Base-by-base conservation (phyloP, 768 basidiomycete species). In the Psilocybe azurescens region DNA sequence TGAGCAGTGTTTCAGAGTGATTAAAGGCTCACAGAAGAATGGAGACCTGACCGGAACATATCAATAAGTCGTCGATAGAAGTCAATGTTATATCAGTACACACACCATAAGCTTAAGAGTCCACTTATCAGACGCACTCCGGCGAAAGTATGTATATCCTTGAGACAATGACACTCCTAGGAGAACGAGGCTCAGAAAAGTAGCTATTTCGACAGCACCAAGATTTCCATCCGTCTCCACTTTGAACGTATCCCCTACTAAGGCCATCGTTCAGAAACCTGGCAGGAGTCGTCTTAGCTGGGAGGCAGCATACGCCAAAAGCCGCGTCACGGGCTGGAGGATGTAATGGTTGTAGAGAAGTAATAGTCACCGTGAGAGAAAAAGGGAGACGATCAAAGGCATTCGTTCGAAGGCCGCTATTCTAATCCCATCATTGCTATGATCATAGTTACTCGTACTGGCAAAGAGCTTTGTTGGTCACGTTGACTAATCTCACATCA, bases 201-300 rank as follows among this genome's bases (percentile, higher is more conserved):
- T 65, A 20, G 59, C 66, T 18, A 67, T 63, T 54, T 67, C 66
- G 5, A 67, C 61, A 3, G 63, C 63, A 18, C 66, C 66, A 14
- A 67, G 56, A 39, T 67, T 67, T 18, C 54, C 58, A 28, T 61
- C 49, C 24, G 66, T 53, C 56, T 67, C 52, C 4, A 67, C 66
- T 18, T 53, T 50, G 29, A 67, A 62, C 9, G 59, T 18, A 20
- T 30, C 8, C 16, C 7, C 33, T 16, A 5, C 33, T 6, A 10
- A 9, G 32, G n/a, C 16, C 52, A 38, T 33, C 33, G n/a, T 33
- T 9, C 16, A 28, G 50, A 52, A 28, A 52, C 50, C 28, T 30
- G 16, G 28, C 50, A 4, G 50, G 30, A 30, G 5, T 7, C 11
- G 28, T 29, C 39, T 6, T 36, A 41, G 53, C n/a, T 55, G 11